These are phyloP conservation scores for Vachellia pachyceras DNA, from an alignment of 306 rosid species.

Conservation along the genomic window DNA sequence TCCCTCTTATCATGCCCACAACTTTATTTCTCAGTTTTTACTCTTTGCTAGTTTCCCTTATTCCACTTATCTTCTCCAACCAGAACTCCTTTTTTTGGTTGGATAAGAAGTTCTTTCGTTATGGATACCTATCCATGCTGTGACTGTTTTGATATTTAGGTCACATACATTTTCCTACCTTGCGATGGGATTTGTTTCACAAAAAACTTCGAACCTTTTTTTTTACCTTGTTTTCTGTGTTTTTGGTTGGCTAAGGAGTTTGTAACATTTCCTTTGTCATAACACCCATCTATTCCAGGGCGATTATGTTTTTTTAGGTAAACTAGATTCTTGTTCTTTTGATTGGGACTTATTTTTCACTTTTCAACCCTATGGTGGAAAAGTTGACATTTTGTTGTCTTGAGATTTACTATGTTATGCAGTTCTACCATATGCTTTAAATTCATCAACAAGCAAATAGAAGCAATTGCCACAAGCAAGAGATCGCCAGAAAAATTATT, in stretches of 20 bases:
- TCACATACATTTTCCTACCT: neutral
- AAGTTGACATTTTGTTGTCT: neutral
- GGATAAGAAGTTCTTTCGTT: neutral
- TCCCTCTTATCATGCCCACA: neutral
- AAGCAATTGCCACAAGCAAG: conserved; percentile 96
- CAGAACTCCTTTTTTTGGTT: neutral
- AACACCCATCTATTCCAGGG: neutral
- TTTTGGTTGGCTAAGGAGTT: neutral
- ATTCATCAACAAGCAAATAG: conserved; percentile 14
- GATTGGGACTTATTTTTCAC: neutral
- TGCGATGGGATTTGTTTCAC: neutral
- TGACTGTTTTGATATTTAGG: neutral
- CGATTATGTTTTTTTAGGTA: neutral
- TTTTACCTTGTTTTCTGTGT: neutral
- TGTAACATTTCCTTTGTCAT: neutral
- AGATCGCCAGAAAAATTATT: conserved; percentile 96
- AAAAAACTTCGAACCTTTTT: neutral
- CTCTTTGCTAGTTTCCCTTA: neutral
- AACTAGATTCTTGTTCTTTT: neutral
- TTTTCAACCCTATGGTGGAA: neutral
- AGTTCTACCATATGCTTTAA: neutral
- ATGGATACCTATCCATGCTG: neutral
- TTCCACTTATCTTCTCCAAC: neutral
- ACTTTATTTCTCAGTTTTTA: neutral
- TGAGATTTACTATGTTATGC: neutral